A percentile compares a stretch with the other conserved stretches of the same genome.
These are phyloP conservation scores for Aspergillus clavatus DNA, from an alignment of 2,329 filamentous ascomycete species.

Conservation along the genomic window DNA sequence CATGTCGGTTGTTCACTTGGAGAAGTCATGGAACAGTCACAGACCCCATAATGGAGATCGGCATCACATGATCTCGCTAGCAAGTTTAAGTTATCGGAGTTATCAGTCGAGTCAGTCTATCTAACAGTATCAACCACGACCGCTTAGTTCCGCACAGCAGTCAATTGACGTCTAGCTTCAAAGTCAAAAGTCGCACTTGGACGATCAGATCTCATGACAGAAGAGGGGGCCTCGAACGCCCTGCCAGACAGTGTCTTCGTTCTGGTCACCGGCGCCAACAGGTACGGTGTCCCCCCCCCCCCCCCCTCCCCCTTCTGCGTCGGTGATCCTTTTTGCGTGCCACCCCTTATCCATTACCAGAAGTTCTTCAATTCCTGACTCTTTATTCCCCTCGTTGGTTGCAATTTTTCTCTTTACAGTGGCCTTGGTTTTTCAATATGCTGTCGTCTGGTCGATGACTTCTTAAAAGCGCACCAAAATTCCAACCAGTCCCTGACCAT, in stretches of 20 bases:
- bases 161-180: background rate
- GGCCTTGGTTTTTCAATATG: constrained; percentile 82
- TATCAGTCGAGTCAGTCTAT: background rate
- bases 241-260: constrained; percentile 41
- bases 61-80: background rate
- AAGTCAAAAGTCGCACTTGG: background rate
- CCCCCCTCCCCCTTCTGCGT: background rate
- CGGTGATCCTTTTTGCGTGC: background rate
- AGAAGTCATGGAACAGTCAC: no score
- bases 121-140: no score
- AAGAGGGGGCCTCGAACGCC: constrained; percentile 4
- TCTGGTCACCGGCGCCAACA: constrained; percentile 81
- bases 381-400: constrained; percentile 6
- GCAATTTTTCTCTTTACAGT: constrained; percentile 45
- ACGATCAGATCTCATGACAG: constrained; percentile 11
- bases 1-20: no score
- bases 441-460: constrained; percentile 83
- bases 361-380: constrained; percentile 6
- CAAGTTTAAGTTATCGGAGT: background rate
- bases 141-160: background rate
- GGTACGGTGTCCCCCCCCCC: constrained; percentile 49
- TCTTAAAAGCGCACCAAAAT: constrained; percentile 62
- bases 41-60: background rate
- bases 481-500: constrained; percentile 67
- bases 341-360: background rate